These are phyloP conservation scores for Misopates orontium DNA, from an alignment of 257 asterid genomes.

Conservation along the genomic window DNA sequence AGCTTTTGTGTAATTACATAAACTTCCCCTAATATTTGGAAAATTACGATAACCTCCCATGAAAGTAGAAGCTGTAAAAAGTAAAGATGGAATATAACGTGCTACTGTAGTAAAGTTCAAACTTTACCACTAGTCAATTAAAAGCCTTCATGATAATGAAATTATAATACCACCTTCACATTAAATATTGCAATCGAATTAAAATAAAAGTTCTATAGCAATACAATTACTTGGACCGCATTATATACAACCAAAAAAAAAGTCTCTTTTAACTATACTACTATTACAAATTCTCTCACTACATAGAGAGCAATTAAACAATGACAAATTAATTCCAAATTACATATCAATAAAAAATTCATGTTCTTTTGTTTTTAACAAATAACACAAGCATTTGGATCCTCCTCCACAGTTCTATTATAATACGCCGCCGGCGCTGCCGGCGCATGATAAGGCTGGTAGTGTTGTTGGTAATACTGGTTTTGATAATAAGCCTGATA, in stretches of 20 bases:
- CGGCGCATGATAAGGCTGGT: slow-evolving; percentile 30
- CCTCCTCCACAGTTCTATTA: slow-evolving; percentile 46
- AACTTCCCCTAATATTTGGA: too few relatives aligned
- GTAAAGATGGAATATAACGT: too few relatives aligned
- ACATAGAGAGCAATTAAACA: neutral
- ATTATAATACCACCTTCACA: too few relatives aligned
- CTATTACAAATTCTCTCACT: too few relatives aligned
- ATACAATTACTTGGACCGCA: neutral
- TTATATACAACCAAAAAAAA: neutral
- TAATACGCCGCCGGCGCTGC: slow-evolving; percentile 42
- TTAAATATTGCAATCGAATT: neutral
- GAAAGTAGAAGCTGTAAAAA: too few relatives aligned
- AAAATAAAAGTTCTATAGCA: neutral
- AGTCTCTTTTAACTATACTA: neutral
- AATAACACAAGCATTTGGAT: slow-evolving; percentile 54
- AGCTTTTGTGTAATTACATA: too few relatives aligned
- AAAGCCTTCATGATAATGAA: too few relatives aligned
- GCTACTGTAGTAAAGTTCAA: too few relatives aligned
- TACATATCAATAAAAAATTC: neutral
- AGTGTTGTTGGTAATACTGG: slow-evolving; percentile 34
- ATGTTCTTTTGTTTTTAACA: slow-evolving; percentile 20
- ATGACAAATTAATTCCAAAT: neutral
- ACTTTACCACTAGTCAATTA: too few relatives aligned
- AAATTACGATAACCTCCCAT: too few relatives aligned
- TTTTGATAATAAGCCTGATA: slow-evolving; percentile 36